Percentiles rank a stretch among this genome's conserved stretches.
Evolutionary conservation across 2,329 filamentous ascomycete species (phyloP).

Genomic region (Orbilia ellipsospora): DNA sequence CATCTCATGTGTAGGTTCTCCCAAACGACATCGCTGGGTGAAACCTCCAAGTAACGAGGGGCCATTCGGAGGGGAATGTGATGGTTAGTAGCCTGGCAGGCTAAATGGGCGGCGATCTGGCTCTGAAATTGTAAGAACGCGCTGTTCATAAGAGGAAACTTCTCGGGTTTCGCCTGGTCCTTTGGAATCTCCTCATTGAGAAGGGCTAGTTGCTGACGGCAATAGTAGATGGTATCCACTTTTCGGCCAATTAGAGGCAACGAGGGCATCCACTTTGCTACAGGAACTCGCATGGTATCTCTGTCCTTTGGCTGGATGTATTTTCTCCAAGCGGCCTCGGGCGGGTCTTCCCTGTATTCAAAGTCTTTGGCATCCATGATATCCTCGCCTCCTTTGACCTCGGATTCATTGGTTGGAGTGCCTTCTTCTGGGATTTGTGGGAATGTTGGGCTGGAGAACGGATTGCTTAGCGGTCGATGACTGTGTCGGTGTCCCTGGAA

Average conservation of each 20-base stretch:
- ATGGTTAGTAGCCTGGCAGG: slow-evolving; percentile 89
- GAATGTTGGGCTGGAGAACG: slow-evolving; percentile 34
- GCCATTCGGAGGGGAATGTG: slow-evolving; percentile 94
- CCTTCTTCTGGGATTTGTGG: slow-evolving; percentile 55
- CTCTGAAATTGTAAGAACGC: slow-evolving; percentile 99
- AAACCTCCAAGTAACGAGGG: slow-evolving; percentile 90
- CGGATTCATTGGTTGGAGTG: slow-evolving; percentile 50
- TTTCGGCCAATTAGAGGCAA: slow-evolving; percentile 86
- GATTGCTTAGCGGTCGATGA: slow-evolving; percentile 37
- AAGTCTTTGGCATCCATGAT: slow-evolving; percentile 70
- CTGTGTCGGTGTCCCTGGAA: slow-evolving; percentile 45
- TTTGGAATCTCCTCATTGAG: slow-evolving; percentile 91
- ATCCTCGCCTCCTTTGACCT: slow-evolving; percentile 62
- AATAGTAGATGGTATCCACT: slow-evolving; percentile 94
- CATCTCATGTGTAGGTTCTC: slow-evolving; percentile 95
- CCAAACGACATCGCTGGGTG: slow-evolving; percentile 92
- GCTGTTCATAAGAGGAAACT: slow-evolving; percentile 91
- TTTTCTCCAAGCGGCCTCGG: slow-evolving; percentile 79
- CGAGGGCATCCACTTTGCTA: slow-evolving; percentile 77
- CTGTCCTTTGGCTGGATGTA: slow-evolving; percentile 85
- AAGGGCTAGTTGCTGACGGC: slow-evolving; percentile 83
- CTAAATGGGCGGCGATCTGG: slow-evolving; percentile 97
- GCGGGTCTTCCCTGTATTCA: slow-evolving; percentile 69
- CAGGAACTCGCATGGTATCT: slow-evolving; percentile 81
- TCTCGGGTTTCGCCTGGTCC: slow-evolving; percentile 85